phyloP scores from a whole-genome alignment of 1,139 yeast genomes.

The Pichia sp. region DNA sequence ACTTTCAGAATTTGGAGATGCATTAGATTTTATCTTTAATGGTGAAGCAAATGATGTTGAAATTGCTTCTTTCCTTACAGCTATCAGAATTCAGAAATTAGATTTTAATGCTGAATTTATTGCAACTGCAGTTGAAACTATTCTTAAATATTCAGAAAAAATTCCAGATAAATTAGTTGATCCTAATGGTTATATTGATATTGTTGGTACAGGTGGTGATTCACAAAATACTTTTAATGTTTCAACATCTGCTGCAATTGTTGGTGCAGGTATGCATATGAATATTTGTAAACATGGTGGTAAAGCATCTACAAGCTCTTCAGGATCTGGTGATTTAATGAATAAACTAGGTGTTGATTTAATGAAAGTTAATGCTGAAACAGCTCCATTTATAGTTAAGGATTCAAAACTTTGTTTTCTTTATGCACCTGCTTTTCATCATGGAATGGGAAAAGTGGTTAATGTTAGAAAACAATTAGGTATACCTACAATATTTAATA shows the following conservation, averaged over 20 bases:
- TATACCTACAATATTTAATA: constrained; percentile 87
- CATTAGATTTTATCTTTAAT: constrained; percentile 52
- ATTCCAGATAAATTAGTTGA: constrained; percentile 40
- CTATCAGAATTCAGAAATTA: constrained; percentile 63
- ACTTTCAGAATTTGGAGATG: constrained; percentile 54
- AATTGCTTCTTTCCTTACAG: constrained; percentile 72
- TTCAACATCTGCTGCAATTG: constrained; percentile 89
- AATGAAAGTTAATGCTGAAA: constrained; percentile 54
- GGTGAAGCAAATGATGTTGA: constrained; percentile 65
- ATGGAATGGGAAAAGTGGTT: constrained; percentile 85
- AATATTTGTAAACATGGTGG: constrained; percentile 92
- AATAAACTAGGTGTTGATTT: constrained; percentile 71
- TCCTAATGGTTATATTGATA: constrained; percentile 62
- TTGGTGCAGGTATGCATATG: constrained; percentile 77
- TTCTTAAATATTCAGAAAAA: constrained; percentile 53
- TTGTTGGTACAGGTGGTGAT: constrained; percentile 98
- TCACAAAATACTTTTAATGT: constrained; percentile 96
- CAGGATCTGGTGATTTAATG: constrained; percentile 90
- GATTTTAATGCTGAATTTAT: constrained; percentile 78
- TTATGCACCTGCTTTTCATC: constrained; percentile 91
- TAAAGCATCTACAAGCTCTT: constrained; percentile 85
- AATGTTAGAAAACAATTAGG: constrained; percentile 70
- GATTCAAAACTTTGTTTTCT: constrained; percentile 62
- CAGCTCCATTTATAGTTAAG: constrained; percentile 58
- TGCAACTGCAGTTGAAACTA: constrained; percentile 76